Conservation (phyloP, 192 early-diverging fungal species). For the Cetraspora pellucida region DNA sequence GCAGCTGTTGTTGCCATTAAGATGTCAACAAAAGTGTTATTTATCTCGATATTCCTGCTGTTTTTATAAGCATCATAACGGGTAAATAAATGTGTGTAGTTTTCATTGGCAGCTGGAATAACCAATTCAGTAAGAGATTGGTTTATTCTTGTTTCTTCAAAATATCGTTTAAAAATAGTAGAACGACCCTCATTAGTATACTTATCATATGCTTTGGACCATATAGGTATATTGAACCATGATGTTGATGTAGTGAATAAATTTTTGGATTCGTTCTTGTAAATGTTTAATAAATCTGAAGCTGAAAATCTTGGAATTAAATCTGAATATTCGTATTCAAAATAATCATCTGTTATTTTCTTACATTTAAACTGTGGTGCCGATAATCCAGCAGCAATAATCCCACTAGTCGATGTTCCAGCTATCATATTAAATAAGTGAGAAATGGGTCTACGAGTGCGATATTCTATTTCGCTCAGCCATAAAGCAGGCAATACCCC, state of each 20-base stretch:
- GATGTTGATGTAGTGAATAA: neutral
- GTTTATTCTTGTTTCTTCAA: neutral
- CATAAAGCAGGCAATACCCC: slow-evolving; percentile 16
- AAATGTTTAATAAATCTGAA: neutral
- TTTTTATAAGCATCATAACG: neutral
- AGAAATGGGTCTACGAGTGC: slow-evolving; percentile 6
- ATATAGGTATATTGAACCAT: neutral
- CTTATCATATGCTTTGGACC: too few relatives aligned
- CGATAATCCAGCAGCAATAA: neutral
- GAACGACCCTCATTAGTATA: too few relatives aligned
- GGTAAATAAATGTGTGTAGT: neutral
- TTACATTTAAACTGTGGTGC: neutral
- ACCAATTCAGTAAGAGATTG: slow-evolving; percentile 1
- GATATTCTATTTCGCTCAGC: slow-evolving; percentile 2
- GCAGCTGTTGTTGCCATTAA: slow-evolving; percentile 12
- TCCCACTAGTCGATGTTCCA: neutral
- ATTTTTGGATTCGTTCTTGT: neutral
- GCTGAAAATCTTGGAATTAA: neutral
- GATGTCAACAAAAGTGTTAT: neutral
- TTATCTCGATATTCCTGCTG: neutral
- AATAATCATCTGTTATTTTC: neutral
- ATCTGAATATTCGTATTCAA: neutral
- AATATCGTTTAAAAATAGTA: neutral
- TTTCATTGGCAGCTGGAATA: neutral
- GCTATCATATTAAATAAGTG: slow-evolving; percentile 14